phyloP scores from a whole-genome alignment of 768 basidiomycete genomes.

The Hebeloma cylindrosporum region DNA sequence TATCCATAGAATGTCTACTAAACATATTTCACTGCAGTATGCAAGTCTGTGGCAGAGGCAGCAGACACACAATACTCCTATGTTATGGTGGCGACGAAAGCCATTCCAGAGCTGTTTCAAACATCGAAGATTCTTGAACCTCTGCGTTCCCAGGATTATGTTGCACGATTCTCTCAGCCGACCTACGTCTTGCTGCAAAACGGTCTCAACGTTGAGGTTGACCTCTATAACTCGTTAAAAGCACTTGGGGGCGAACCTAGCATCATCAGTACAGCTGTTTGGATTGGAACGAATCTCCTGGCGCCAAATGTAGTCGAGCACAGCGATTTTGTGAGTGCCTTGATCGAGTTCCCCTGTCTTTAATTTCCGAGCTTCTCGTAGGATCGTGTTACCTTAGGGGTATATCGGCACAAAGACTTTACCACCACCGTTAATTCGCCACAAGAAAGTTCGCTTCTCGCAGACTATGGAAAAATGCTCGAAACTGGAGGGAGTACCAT shows the following conservation, averaged over 20 bases:
- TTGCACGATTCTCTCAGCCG: slow-evolving; percentile 47
- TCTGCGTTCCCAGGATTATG: slow-evolving; percentile 49
- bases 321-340: slow-evolving; percentile 45
- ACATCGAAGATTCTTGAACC: slow-evolving; percentile 59
- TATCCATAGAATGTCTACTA: background rate
- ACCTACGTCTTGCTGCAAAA: slow-evolving; percentile 69
- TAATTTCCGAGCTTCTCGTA: background rate
- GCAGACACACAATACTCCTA: slow-evolving; percentile 60
- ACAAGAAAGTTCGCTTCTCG: slow-evolving; percentile 40
- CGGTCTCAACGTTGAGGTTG: slow-evolving; percentile 68
- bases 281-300: slow-evolving; percentile 51
- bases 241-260: slow-evolving; percentile 44
- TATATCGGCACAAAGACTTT: slow-evolving; percentile 48
- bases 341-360: background rate
- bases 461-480: slow-evolving; percentile 47
- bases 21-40: slow-evolving; percentile 40
- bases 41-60: slow-evolving; percentile 57
- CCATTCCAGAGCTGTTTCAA: slow-evolving; percentile 61
- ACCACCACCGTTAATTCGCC: slow-evolving; percentile 41
- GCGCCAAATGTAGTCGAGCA: slow-evolving; percentile 51
- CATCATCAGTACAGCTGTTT: slow-evolving; percentile 56
- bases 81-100: slow-evolving; percentile 70
- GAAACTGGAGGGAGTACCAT: slow-evolving; percentile 47
- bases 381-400: slow-evolving; percentile 37
- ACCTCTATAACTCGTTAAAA: slow-evolving; percentile 55